Conservation (phyloP, 495 filamentous ascomycete genomes). For the Acidomyces sp. region DNA sequence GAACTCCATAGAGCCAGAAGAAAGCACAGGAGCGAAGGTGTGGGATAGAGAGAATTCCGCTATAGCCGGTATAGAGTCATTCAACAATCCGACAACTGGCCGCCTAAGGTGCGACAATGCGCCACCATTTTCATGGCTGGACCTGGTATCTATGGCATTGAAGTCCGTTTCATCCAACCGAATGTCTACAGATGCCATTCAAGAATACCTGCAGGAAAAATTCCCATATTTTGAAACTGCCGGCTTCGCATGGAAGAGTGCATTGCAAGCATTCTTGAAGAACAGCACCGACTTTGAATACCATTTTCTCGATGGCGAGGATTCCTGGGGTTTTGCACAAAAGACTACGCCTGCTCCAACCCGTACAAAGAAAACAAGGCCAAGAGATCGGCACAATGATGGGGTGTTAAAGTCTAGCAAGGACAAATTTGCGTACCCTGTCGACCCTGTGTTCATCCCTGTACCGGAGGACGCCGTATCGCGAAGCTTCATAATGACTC, state of each 20-base stretch:
- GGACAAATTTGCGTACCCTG: too few species aligned
- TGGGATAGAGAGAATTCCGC: neutral
- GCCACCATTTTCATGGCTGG: constrained; percentile 4
- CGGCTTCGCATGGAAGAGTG: constrained; percentile 2
- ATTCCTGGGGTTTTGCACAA: neutral
- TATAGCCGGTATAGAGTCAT: neutral
- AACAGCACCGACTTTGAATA: neutral
- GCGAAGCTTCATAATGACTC: too few species aligned
- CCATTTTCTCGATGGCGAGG: neutral
- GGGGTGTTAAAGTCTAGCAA: too few species aligned
- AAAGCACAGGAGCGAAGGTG: too few species aligned
- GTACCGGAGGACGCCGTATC: too few species aligned
- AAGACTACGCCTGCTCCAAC: too few species aligned
- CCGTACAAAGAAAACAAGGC: too few species aligned
- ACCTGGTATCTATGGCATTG: constrained; percentile 8
- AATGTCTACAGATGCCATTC: neutral
- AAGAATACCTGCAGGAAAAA: constrained; percentile 1
- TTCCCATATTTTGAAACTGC: constrained; percentile 3
- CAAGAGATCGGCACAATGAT: too few species aligned
- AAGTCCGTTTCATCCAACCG: neutral
- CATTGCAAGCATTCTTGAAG: neutral
- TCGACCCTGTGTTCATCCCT: too few species aligned
- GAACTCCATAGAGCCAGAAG: too few species aligned
- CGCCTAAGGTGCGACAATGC: neutral
- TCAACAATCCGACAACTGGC: neutral